A percentile compares a stretch with the other conserved stretches of the same genome.
phyloP scores from a whole-genome alignment of 2,329 filamentous ascomycete species.

The Cladobotryum protrusum region DNA sequence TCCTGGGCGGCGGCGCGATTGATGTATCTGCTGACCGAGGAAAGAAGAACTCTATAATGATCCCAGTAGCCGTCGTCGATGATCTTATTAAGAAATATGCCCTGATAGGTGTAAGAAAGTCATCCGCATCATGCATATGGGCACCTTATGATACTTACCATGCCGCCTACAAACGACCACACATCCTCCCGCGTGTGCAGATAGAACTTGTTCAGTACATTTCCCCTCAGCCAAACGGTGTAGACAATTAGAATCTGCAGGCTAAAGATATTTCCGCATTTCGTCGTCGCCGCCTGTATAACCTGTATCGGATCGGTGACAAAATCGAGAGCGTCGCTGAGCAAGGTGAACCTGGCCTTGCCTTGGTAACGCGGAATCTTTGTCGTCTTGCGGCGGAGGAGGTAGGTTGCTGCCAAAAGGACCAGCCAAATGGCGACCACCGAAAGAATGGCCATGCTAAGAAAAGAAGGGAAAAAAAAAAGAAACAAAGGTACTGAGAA shows the following conservation, averaged over 20 bases:
- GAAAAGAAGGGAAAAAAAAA: no score
- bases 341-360: constrained; percentile 14
- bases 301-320: constrained; percentile 6
- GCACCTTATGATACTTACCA: constrained; percentile 6
- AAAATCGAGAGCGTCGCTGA: constrained; percentile 2
- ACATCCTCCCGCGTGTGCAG: constrained; percentile 12
- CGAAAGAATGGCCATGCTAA: neutral
- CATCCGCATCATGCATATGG: neutral
- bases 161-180: constrained; percentile 12
- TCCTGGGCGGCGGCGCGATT: constrained; percentile 8
- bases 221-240: constrained; percentile 12
- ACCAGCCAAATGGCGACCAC: neutral
- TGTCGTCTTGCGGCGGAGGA: neutral
- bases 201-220: constrained; percentile 10
- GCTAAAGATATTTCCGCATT: constrained; percentile 12
- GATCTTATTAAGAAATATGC: constrained; percentile 15
- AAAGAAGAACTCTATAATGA: constrained; percentile 8
- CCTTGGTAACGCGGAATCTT: constrained; percentile 15
- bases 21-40: constrained; percentile 12
- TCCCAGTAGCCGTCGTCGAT: constrained; percentile 12
- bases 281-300: constrained; percentile 6
- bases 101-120: constrained; percentile 5
- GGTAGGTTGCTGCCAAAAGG: neutral
- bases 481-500: no score
- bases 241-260: constrained; percentile 5